Evolutionary conservation across 139 green algal species (phyloP).

Genomic region (Mesostigma viride): DNA sequence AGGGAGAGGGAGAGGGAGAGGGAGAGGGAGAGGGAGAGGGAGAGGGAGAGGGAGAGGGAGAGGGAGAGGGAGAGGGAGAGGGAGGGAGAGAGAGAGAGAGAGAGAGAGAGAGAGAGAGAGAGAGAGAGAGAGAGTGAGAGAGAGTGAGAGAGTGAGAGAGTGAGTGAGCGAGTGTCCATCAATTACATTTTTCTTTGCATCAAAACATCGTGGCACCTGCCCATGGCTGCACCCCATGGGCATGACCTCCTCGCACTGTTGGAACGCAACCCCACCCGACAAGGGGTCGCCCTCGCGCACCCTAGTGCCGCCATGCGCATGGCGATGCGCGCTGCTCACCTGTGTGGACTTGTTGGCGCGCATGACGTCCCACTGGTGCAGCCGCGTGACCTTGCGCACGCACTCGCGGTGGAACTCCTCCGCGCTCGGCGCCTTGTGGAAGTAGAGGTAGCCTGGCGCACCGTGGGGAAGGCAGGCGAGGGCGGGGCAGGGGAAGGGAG

Average conservation of each 20-base stretch:
- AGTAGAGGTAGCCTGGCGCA: conserved; percentile 31
- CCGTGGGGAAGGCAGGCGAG: too few species aligned
- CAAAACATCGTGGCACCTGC: too few species aligned
- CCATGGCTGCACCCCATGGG: too few species aligned
- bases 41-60: neutral
- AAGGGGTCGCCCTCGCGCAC: too few species aligned
- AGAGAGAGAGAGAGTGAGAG: neutral
- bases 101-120: neutral
- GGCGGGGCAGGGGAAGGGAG: too few species aligned
- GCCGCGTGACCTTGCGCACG: conserved; percentile 62
- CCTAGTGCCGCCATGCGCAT: too few species aligned
- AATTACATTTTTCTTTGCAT: too few species aligned
- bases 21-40: neutral
- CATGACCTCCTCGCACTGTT: too few species aligned
- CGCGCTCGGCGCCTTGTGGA: conserved; percentile 12
- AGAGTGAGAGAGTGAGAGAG: too few species aligned
- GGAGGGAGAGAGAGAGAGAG: neutral
- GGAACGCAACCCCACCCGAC: neutral
- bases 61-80: neutral
- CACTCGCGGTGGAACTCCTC: conserved; percentile 80
- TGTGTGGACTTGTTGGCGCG: conserved; percentile 84
- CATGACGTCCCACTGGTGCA: conserved; percentile 79
- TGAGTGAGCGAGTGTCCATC: too few species aligned
- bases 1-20: neutral
- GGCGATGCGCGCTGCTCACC: too few species aligned